Evolutionary conservation across 2,329 filamentous ascomycete genomes (phyloP), one percentile per base, ranked within the genome.

Genomic region (Lachnellula occidentalis): DNA sequence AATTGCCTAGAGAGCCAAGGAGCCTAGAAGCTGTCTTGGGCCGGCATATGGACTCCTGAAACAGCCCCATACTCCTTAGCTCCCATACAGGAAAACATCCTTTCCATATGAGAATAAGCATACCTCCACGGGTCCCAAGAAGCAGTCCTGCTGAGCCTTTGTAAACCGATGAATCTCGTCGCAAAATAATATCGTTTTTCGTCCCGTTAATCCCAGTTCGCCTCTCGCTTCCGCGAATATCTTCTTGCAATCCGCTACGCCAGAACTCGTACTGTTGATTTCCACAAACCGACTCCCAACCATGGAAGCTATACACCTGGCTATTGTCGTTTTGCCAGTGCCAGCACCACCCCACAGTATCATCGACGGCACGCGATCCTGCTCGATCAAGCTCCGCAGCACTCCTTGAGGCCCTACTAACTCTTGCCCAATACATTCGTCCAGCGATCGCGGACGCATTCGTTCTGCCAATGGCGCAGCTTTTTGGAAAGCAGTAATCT

Each of bases 161-260:
- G 64, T 62, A 56, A 68, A 67, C 27, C 92, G 78, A 58, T 71
- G 69, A 42, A 69, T 70, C 53, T 97, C 94, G 73, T 99, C 94
- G 73, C 92, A 96, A 70, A 99, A 99, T 60, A 99, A 84, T 60
- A 99, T 95, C 0, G 94, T 97, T 73, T 89, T 92, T 58, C 91
- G 81, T 1, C 92, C 92, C 0, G 90, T 95, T 50, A 97, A 75
- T 1, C 78, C 75, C 46, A 91, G 73, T 69, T 97, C 94, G 65
- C 85, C 88, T 56, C 82, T 83, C 0, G 94, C 92, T 62, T 96
- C 91, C 21, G 78, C 76, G 66, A 97, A 96, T 52, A 96, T 79
- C 76, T 91, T 94, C 73, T 96, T 96, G 78, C 88, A 92, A 70
- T 97, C 92, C 22, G 81, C 85, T 17, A 97, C 88, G 1, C 92